phyloP scores from a whole-genome alignment of 129 eudicot species.

The Sambucus nigra region DNA sequence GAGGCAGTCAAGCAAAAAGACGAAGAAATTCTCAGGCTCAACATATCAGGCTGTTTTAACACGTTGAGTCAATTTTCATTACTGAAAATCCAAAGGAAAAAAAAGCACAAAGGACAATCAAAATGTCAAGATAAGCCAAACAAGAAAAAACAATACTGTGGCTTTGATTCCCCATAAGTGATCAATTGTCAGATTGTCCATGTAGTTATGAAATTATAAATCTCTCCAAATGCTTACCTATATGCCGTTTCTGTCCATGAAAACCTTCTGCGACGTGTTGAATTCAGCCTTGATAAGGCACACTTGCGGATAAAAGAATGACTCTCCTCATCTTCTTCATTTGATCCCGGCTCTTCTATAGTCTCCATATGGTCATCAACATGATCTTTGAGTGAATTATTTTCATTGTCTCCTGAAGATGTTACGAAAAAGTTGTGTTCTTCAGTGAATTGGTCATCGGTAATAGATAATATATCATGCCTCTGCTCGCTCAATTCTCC shows the following conservation, averaged over 20 bases:
- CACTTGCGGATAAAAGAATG: slow-evolving; percentile 30
- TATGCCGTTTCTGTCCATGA: slow-evolving; percentile 72
- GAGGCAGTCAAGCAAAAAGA: not conserved
- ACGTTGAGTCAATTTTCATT: not conserved
- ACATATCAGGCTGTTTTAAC: not conserved
- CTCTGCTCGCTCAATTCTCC: slow-evolving; percentile 21
- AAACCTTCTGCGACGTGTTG: slow-evolving; percentile 47
- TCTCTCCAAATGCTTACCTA: slow-evolving; percentile 31
- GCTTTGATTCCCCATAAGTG: too few species aligned
- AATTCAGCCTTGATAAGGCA: slow-evolving; percentile 44
- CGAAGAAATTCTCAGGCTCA: not conserved
- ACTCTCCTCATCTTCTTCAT: slow-evolving; percentile 33
- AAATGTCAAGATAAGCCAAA: too few species aligned
- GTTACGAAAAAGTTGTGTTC: slow-evolving; percentile 13
- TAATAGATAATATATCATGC: slow-evolving; percentile 9
- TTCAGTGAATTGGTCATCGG: slow-evolving; percentile 21
- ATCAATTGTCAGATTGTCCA: too few species aligned
- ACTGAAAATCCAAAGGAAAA: not conserved
- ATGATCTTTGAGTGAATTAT: slow-evolving; percentile 14
- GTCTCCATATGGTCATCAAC: slow-evolving; percentile 25
- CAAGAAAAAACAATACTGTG: too few species aligned
- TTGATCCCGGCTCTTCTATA: slow-evolving; percentile 28
- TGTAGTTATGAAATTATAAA: not conserved
- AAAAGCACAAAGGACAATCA: not conserved
- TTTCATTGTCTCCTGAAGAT: slow-evolving; percentile 23